Evolutionary conservation across 331 rosid genomes (phyloP), one percentile per base, ranked within the genome.

Genomic region (Acacia concinna): DNA sequence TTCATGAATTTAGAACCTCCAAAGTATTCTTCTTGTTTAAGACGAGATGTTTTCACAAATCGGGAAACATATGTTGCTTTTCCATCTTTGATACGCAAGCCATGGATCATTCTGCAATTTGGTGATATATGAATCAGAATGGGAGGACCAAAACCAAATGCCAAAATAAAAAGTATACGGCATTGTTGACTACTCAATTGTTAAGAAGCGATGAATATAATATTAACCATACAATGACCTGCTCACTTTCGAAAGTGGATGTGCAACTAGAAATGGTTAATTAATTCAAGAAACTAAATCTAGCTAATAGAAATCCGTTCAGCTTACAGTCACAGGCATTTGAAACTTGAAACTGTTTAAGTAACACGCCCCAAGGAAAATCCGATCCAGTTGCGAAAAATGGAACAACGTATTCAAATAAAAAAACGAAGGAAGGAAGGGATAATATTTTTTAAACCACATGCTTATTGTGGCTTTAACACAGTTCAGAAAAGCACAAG

Each of bases 81-180:
- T 76, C 99, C 99, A 85, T 95, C 92, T 87, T 93, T 93, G 87
- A 95, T 91, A 49, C 96, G 97, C 88, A 95, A 47, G 78, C 99
- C 99, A 83, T 95, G 98, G 77, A 95, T 85, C 98, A 95, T 95
- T 90, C 98, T 95, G 89, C 86, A 87, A 77, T 41, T 41, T 59
- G 64, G 76, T 66, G 77, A 71, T 13, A 54, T 62, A 64, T 72
- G 66, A 66, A 70, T 74, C 46, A 71, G 56, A 13, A 74, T 37
- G 31, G 71, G 76, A 32, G 27, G 57, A 62, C 69, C 64, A 52
- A 15, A 77, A 62, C 69, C 64, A 52, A 15, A 77, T 23, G 54
- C 34, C 62, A 65, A 62, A 31, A 38, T 41, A 81, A 21, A 71
- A 49, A 46, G 21, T 78, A 76, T 38, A 60, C 30, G 27, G 23